Percentiles rank a stretch among this genome's conserved stretches.
These are phyloP conservation scores for Colletotrichum magnum DNA, from an alignment of 2,329 filamentous ascomycete species.

Conservation along the genomic window DNA sequence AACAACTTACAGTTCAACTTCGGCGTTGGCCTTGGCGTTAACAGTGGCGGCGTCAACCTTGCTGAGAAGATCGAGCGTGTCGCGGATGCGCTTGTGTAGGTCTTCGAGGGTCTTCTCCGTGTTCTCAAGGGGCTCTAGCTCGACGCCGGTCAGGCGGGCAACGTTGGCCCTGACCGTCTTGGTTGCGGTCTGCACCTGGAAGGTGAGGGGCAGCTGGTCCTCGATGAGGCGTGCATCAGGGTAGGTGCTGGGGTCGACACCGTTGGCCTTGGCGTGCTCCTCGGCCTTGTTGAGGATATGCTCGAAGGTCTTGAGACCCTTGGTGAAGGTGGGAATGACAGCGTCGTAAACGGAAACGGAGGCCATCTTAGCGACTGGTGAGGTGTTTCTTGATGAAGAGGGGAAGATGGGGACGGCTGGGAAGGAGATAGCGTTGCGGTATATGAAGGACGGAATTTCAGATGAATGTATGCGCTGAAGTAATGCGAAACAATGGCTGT, in stretches of 20 bases:
- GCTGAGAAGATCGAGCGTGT: slow-evolving; percentile 49
- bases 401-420: not conserved
- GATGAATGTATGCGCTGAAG: slow-evolving; percentile 11
- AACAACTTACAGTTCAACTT: slow-evolving; percentile 46
- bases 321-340: slow-evolving; percentile 45
- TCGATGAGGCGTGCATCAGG: slow-evolving; percentile 45
- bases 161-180: slow-evolving; percentile 48
- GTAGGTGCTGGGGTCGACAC: slow-evolving; percentile 44
- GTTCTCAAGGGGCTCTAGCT: slow-evolving; percentile 45
- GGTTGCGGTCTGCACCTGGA: slow-evolving; percentile 52
- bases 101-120: slow-evolving; percentile 51
- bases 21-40: slow-evolving; percentile 44
- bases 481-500: not conserved
- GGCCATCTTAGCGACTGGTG: slow-evolving; percentile 45
- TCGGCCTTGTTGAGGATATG: slow-evolving; percentile 50
- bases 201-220: slow-evolving; percentile 54
- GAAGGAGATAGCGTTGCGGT: not conserved
- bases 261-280: slow-evolving; percentile 46
- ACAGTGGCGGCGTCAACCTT: slow-evolving; percentile 45
- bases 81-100: slow-evolving; percentile 46
- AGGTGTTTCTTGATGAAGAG: not conserved
- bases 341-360: slow-evolving; percentile 48
- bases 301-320: slow-evolving; percentile 45
- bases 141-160: slow-evolving; percentile 45
- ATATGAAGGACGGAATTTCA: not conserved